These are phyloP conservation scores for Phascolomyces articulosus DNA, from an alignment of 371 early-diverging fungal genomes.

Conservation along the genomic window DNA sequence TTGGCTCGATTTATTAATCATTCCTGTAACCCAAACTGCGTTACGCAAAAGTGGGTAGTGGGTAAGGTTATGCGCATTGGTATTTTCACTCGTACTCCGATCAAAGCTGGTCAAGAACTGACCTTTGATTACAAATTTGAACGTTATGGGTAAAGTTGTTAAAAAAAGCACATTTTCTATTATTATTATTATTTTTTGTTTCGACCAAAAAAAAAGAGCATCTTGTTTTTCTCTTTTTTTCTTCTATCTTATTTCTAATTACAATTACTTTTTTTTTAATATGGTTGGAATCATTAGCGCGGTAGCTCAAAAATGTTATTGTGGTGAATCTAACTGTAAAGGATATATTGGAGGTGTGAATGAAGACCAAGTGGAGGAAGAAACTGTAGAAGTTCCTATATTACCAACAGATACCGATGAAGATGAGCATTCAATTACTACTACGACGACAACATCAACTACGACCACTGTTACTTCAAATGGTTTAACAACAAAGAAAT, in stretches of 20 bases:
- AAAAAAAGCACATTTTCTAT: no score
- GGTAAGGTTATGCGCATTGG: constrained; percentile 80
- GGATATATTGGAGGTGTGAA: constrained; percentile 87
- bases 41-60: constrained; percentile 88
- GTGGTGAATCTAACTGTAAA: constrained; percentile 88
- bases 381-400: constrained; percentile 15
- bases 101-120: constrained; percentile 81
- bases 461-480: constrained; percentile 9
- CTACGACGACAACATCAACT: constrained; percentile 19
- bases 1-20: constrained; percentile 94
- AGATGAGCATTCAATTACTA: constrained; percentile 28
- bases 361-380: constrained; percentile 46
- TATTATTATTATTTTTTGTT: no score
- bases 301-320: constrained; percentile 91
- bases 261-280: not conserved
- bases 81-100: constrained; percentile 73
- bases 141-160: constrained; percentile 67
- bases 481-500: not conserved
- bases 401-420: constrained; percentile 23
- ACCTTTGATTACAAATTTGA: constrained; percentile 96
- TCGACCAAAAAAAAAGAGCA: no score
- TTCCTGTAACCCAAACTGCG: constrained; percentile 91
- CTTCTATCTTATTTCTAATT: not conserved
- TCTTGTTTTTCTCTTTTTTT: not conserved
- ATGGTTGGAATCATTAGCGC: constrained; percentile 4